Base-by-base conservation (phyloP, 2,329 filamentous ascomycete species). In the Apiospora phragmitis region DNA sequence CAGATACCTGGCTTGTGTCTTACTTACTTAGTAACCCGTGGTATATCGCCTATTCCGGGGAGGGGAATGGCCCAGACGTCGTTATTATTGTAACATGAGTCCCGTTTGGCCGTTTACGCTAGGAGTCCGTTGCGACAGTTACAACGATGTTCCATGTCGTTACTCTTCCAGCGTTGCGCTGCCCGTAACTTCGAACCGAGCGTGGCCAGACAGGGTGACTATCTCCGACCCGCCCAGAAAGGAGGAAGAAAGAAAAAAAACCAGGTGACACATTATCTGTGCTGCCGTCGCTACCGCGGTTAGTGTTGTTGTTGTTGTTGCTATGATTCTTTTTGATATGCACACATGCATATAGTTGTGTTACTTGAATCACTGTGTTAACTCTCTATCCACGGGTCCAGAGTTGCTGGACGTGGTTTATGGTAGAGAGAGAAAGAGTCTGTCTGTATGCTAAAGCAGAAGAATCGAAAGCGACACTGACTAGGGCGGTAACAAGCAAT, bases 1-100 rank as follows among this genome's bases (percentile, higher is more conserved):
- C 55, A 62, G 55, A 62, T 62, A 38, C 55, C 55, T 62, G 55
- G 55, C 55, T 62, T 29, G 55, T 62, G 55, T 29, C 55, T 62
- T 38, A 16, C 29, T 62, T 62, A 38, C 26, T 59, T 35, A 47
- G 55, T 38, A 49, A 26, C 47, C 47, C 55, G 55, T 62, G 55
- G 32, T 38, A 62, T 62, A 38, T 62, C 21, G 55, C 32, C 55
- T 62, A 62, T 38, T 21, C 55, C 32, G 32, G 29, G 32, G 32
- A 18, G 32, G 55, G 55, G n/a, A 38, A 62, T 38, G 11, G 29
- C 16, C 7, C 29, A 59, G 29, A 59, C 18, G 29, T 59, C 51
- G 51, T 59, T 21, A n/a, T 38, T 9, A 38, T 62, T 62, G 32
- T 18, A 14, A 38, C 55, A 38, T 62, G 18, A 38, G 55, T 62